Conservation (phyloP, 1,139 yeast genomes). For the Tardiomyces digboiensis region DNA sequence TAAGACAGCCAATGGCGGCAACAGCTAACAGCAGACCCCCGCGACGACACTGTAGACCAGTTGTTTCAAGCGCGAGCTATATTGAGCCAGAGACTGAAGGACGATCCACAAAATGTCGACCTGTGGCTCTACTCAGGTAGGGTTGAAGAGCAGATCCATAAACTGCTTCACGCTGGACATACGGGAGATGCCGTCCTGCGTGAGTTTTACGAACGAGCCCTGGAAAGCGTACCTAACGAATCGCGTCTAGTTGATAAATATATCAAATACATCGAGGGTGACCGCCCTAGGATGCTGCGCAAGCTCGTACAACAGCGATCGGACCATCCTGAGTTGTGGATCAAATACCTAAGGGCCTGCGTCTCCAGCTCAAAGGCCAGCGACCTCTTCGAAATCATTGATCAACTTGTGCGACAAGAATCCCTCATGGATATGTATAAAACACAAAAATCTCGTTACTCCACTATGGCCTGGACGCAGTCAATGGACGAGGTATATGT, state of each 20-base stretch:
- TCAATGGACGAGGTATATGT: conserved; percentile 4
- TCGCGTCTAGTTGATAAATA: not conserved
- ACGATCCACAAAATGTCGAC: conserved; percentile 2
- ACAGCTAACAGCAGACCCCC: no score
- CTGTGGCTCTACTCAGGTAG: conserved; percentile 5
- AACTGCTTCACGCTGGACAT: conserved; percentile 3
- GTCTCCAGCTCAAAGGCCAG: conserved; percentile 1
- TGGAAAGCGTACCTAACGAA: conserved; percentile 7
- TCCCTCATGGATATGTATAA: not conserved
- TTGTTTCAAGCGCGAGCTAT: conserved; percentile 3
- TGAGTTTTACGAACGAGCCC: conserved; percentile 6
- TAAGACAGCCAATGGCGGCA: no score
- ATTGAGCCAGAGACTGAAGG: conserved; percentile 1
- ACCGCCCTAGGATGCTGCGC: not conserved
- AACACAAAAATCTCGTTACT: not conserved
- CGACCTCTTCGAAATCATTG: conserved; percentile 4
- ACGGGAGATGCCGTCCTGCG: conserved; percentile 4
- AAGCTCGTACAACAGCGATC: conserved; percentile 6
- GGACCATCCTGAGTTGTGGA: conserved; percentile 7
- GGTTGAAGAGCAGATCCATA: conserved; percentile 4
- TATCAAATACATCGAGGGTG: not conserved
- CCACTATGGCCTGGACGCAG: conserved; percentile 1
- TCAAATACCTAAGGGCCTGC: conserved; percentile 5
- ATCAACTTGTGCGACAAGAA: not conserved
- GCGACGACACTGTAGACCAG: not conserved